A percentile compares a stretch with the other conserved stretches of the same genome.
Evolutionary conservation across 1,284 basidiomycete genomes (phyloP).

Genomic region (Stygiomarasmius scandens): DNA sequence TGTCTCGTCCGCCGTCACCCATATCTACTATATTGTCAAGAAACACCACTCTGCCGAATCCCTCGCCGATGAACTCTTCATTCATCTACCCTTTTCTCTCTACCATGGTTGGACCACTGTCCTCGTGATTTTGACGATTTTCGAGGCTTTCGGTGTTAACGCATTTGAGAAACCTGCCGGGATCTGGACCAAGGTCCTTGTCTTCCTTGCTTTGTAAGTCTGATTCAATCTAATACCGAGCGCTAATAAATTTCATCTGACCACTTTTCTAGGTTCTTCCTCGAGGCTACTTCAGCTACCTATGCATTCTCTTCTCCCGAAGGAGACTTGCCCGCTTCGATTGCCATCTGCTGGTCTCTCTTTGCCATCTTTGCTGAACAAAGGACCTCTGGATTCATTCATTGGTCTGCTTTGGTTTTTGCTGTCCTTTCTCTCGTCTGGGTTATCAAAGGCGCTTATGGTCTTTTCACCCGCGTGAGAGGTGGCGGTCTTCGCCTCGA

Average conservation of each 20-base stretch:
- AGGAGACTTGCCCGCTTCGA: slow-evolving; percentile 88
- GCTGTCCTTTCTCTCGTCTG: slow-evolving; percentile 84
- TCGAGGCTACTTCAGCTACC: slow-evolving; percentile 88
- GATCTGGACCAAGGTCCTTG: slow-evolving; percentile 91
- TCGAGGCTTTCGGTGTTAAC: slow-evolving; percentile 90
- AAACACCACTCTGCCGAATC: slow-evolving; percentile 73
- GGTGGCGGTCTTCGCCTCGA: slow-evolving; percentile 58
- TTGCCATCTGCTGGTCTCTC: slow-evolving; percentile 83
- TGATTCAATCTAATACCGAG: neutral
- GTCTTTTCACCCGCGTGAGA: slow-evolving; percentile 46
- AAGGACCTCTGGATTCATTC: slow-evolving; percentile 69
- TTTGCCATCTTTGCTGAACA: slow-evolving; percentile 86
- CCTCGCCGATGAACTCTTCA: slow-evolving; percentile 75
- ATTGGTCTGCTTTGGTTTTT: slow-evolving; percentile 88
- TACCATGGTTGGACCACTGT: slow-evolving; percentile 97
- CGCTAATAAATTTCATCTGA: neutral
- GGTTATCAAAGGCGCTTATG: slow-evolving; percentile 74
- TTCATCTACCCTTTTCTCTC: slow-evolving; percentile 88
- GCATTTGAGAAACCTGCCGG: slow-evolving; percentile 69
- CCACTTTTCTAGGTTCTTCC: slow-evolving; percentile 69
- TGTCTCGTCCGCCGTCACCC: slow-evolving; percentile 81
- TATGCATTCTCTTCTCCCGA: slow-evolving; percentile 90
- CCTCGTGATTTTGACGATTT: slow-evolving; percentile 84
- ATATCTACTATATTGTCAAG: slow-evolving; percentile 94
- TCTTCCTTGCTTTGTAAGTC: slow-evolving; percentile 81